Percentiles rank a stretch among this genome's conserved stretches.
Conservation (phyloP, 257 asterid species). For the Scutellaria barbata region DNA sequence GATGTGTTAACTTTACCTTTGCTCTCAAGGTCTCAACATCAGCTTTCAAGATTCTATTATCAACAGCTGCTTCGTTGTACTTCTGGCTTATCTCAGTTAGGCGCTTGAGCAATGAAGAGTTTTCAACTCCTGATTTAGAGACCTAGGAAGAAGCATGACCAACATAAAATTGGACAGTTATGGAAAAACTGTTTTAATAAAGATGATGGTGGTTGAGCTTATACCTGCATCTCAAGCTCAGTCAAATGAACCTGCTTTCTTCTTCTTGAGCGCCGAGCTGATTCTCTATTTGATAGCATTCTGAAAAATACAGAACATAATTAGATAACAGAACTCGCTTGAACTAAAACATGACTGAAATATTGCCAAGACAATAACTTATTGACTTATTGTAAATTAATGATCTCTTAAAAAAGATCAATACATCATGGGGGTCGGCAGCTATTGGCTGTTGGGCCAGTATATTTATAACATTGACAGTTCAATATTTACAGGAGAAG, state of each 20-base stretch:
- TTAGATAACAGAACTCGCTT: not conserved
- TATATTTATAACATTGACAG: not conserved
- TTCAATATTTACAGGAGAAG: not conserved
- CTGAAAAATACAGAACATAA: conserved; percentile 46
- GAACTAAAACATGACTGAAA: not conserved
- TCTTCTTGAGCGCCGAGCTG: conserved; percentile 98
- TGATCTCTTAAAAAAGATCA: conserved; percentile 1
- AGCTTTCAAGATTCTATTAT: conserved; percentile 94
- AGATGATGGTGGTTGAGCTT: conserved; percentile 10
- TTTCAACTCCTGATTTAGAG: conserved; percentile 76
- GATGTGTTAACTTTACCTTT: conserved; percentile 56
- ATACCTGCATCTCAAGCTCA: conserved; percentile 92
- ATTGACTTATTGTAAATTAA: not conserved
- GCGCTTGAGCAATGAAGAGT: conserved; percentile 77
- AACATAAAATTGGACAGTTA: conserved; percentile 28
- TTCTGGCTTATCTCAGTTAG: conserved; percentile 79
- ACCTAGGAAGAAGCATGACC: conserved; percentile 53
- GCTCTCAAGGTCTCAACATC: conserved; percentile 95
- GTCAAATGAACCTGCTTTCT: conserved; percentile 95
- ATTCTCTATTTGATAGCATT: conserved; percentile 98
- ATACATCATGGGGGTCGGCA: not conserved
- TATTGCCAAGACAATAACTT: not conserved
- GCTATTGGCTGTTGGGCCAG: not conserved
- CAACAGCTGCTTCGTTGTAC: conserved; percentile 92
- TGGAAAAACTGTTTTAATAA: not conserved